Conservation (phyloP, 2,329 filamentous ascomycete species). For the Colletotrichum gigasporum region DNA sequence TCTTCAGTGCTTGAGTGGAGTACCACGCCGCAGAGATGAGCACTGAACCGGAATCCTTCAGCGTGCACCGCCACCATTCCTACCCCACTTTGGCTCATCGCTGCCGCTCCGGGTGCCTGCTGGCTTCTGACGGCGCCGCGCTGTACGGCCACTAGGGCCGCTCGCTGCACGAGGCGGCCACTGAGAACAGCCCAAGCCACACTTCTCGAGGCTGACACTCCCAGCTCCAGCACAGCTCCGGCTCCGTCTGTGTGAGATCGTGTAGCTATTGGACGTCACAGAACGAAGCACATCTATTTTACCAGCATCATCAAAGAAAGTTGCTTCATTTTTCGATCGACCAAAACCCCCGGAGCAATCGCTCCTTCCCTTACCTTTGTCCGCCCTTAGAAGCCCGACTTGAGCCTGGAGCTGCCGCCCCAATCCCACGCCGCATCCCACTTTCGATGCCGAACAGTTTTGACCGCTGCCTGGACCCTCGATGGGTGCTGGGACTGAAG, state of each 20-base stretch:
- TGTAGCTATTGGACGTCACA: background rate
- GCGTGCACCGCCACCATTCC: conserved; percentile 26
- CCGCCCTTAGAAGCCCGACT: background rate
- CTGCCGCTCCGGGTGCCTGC: no score
- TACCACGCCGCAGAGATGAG: background rate
- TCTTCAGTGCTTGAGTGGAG: background rate
- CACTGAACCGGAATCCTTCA: conserved; percentile 7
- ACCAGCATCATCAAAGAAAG: conserved; percentile 41
- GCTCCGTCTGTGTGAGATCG: conserved; percentile 17
- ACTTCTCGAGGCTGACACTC: conserved; percentile 29
- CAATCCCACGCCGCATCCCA: conserved; percentile 8
- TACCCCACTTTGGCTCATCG: conserved; percentile 15
- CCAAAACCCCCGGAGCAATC: background rate
- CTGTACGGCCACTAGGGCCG: no score
- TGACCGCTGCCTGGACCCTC: conserved; percentile 41
- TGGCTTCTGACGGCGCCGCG: no score
- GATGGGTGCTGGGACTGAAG: conserved; percentile 42
- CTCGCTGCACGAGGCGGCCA: conserved; percentile 19
- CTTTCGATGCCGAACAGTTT: conserved; percentile 31
- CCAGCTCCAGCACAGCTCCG: conserved; percentile 5
- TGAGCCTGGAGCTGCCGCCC: conserved; percentile 17
- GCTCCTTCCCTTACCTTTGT: background rate
- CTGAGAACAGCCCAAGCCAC: conserved; percentile 25
- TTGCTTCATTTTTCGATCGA: conserved; percentile 30
- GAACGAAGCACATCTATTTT: conserved; percentile 32